Evolutionary conservation across 306 rosid species (phyloP).

Genomic region (Erythrophleum fordii): DNA sequence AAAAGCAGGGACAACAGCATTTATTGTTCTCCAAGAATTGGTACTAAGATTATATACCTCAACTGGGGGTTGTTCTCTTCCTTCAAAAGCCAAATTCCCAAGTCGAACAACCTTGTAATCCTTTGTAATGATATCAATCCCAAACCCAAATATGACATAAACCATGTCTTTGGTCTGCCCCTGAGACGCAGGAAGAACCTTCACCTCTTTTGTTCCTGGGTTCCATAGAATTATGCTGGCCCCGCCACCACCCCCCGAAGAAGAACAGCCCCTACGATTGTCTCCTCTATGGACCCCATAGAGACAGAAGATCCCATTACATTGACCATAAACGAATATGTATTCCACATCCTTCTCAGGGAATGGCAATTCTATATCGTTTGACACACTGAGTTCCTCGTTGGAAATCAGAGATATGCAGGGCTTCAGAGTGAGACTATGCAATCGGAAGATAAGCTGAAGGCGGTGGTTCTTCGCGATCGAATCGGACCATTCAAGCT

Average conservation of each 20-base stretch:
- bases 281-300: background rate
- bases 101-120: background rate
- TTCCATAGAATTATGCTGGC: background rate
- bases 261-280: background rate
- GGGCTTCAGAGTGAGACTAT: background rate
- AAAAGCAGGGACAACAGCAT: background rate
- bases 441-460: background rate
- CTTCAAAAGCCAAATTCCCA: background rate
- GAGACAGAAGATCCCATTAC: background rate
- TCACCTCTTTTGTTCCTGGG: background rate
- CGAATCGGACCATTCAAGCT: background rate
- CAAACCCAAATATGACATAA: conserved; percentile 5
- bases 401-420: background rate
- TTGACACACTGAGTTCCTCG: background rate
- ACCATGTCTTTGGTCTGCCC: background rate
- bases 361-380: background rate
- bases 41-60: background rate
- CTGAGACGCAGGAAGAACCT: background rate
- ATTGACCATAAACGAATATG: background rate
- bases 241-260: background rate
- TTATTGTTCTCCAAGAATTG: background rate
- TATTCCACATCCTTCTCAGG: background rate
- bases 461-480: background rate
- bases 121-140: background rate
- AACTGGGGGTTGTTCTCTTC: background rate